These are phyloP conservation scores for Kodamaea restingae DNA, from an alignment of 805 yeast genomes.

Conservation along the genomic window DNA sequence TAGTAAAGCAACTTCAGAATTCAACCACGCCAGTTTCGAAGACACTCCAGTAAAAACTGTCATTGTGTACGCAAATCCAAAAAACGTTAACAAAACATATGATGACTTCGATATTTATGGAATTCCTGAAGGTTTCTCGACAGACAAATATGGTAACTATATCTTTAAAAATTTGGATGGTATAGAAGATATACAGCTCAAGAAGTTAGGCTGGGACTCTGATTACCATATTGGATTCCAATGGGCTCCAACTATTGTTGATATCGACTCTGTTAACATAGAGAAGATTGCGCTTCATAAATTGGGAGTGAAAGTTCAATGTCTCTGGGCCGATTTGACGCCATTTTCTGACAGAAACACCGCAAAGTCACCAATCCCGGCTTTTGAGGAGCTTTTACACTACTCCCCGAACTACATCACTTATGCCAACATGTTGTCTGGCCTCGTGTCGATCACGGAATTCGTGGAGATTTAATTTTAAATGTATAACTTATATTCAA, in stretches of 20 bases:
- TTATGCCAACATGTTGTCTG: conserved; percentile 63
- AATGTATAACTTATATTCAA: conserved; percentile 1
- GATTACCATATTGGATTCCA: conserved; percentile 61
- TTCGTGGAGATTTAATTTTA: conserved; percentile 36
- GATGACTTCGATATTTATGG: conserved; percentile 9
- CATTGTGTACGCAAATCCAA: conserved; percentile 43
- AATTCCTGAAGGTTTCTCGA: conserved; percentile 46
- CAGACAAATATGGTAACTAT: conserved; percentile 39
- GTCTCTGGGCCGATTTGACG: conserved; percentile 78
- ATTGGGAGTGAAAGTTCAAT: conserved; percentile 57
- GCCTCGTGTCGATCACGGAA: conserved; percentile 59
- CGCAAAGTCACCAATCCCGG: conserved; percentile 49
- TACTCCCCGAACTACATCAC: conserved; percentile 64
- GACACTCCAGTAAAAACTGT: conserved; percentile 63
- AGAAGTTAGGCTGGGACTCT: conserved; percentile 59
- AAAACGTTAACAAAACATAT: conserved; percentile 7
- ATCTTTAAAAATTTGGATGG: conserved; percentile 56
- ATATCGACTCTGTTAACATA: conserved; percentile 26
- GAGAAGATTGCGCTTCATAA: conserved; percentile 22
- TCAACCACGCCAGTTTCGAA: conserved; percentile 9
- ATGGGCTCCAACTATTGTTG: conserved; percentile 67
- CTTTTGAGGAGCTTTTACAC: conserved; percentile 63
- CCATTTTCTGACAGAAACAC: conserved; percentile 29
- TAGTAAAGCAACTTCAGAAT: conserved; percentile 33
- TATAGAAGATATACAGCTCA: conserved; percentile 59